A percentile compares a stretch with the other conserved stretches of the same genome.
Conservation (phyloP, 352 stramenopile genomes). For the Phytophthora parvispora region DNA sequence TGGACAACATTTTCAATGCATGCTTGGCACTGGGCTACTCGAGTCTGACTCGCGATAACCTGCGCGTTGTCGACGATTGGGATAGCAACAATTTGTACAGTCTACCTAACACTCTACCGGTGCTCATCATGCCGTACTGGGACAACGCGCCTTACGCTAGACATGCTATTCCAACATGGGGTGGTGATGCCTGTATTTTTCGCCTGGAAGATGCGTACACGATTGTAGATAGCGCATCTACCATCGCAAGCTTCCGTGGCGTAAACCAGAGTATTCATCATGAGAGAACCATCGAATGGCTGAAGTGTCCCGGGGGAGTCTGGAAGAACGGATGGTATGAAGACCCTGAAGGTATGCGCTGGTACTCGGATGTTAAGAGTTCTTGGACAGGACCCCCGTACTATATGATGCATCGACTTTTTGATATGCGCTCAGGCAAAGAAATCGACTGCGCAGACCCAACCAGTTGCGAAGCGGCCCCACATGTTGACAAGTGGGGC, state of each 20-base stretch:
- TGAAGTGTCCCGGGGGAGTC: slow-evolving; percentile 2
- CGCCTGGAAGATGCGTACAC: slow-evolving; percentile 8
- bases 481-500: neutral
- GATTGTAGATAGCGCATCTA: neutral
- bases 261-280: slow-evolving; percentile 14
- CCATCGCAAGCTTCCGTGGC: neutral
- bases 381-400: slow-evolving; percentile 6
- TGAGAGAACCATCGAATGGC: slow-evolving; percentile 12
- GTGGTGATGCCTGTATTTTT: slow-evolving; percentile 34
- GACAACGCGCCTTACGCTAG: slow-evolving; percentile 29
- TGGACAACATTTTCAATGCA: slow-evolving; percentile 22
- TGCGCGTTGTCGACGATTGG: slow-evolving; percentile 25
- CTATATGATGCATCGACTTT: slow-evolving; percentile 21
- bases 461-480: neutral
- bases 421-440: slow-evolving; percentile 16
- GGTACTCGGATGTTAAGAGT: slow-evolving; percentile 28
- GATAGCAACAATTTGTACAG: slow-evolving; percentile 22
- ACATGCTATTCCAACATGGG: slow-evolving; percentile 32
- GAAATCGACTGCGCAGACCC: slow-evolving; percentile 15
- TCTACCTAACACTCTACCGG: slow-evolving; percentile 30
- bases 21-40: slow-evolving; percentile 21
- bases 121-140: slow-evolving; percentile 47
- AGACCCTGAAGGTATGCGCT: slow-evolving; percentile 15
- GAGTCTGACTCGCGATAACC: slow-evolving; percentile 24
- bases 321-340: slow-evolving; percentile 38